Evolutionary conservation across 2,329 filamentous ascomycete species (phyloP).

Genomic region (Aspergillus floridensis): DNA sequence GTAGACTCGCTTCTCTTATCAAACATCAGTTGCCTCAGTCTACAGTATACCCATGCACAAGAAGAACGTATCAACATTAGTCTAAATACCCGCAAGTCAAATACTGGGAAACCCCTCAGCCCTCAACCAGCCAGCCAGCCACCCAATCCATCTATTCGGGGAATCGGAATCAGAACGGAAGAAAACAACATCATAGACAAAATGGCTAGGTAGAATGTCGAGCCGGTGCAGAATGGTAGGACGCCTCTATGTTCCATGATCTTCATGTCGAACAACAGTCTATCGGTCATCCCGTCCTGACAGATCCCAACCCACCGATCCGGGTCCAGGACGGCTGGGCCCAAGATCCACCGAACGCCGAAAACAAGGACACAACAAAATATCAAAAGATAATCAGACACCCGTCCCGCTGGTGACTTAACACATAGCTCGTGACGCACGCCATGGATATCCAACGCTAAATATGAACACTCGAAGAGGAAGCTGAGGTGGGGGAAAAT

Average conservation of each 20-base stretch:
- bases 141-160: background rate
- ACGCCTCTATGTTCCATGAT: background rate
- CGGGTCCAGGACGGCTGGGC: background rate
- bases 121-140: background rate
- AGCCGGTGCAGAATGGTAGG: background rate
- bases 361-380: background rate
- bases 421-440: slow-evolving; percentile 18
- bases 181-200: background rate
- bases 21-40: background rate
- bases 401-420: slow-evolving; percentile 16
- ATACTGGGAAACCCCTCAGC: background rate
- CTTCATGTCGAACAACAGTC: background rate
- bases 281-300: background rate
- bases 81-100: background rate
- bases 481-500: background rate
- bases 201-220: background rate
- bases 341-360: slow-evolving; percentile 2
- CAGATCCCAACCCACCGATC: background rate
- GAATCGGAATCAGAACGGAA: background rate
- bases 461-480: slow-evolving; percentile 3
- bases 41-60: background rate
- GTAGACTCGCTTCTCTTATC: too few species aligned
- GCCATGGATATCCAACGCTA: slow-evolving; percentile 15
- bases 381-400: slow-evolving; percentile 4
- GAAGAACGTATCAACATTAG: background rate